Base-by-base conservation (phyloP, 352 stramenopile genomes). In the Globisporangium acanthophoron region DNA sequence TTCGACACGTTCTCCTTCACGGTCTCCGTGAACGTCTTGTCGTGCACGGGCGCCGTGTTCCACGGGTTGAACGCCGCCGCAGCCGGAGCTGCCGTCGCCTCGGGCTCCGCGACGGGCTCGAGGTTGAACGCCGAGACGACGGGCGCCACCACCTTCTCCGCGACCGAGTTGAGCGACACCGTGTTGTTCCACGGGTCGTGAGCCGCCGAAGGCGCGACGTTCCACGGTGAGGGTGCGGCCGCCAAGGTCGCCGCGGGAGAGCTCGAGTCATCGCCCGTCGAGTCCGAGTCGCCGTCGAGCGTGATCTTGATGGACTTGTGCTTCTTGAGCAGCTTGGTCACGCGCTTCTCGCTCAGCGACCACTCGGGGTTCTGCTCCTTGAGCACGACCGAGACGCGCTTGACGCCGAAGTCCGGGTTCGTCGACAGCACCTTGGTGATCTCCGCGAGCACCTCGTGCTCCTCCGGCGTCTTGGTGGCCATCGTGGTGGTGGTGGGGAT, bases 241-340 rank as follows among this genome's bases (percentile, higher is more conserved):
- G 60, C 61, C 18, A 62, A 59, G 15, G n/a, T 16, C n/a, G 31
- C 35, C 40, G 20, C 47, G 12, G 49, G 58, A 11, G 43, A 48
- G 43, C 43, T 48, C 37, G 20, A 60, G 54, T 55, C 51, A 3
- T 61, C 58, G 45, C 44, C 35, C 44, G 59, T 76, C 4, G 39
- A 50, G 20, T 60, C 52, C 46, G 52, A 59, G 37, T 62, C 55
- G 27, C 69, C 63, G 58, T 66, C 66, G 56, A 57, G 73, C 62
- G 78, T 72, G 57, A 54, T 76, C 59, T 56, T 57, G 46, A 66
- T 64, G 50, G 66, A 83, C 49, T 78, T 80, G 60, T 85, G 75
- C 64, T 90, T 88, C 66, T 88, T 85, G 21, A 87, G 61, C 31
- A 89, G 67, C 66, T 90, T 88, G 58, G 67, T 82, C 56, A 90